Base-by-base conservation (phyloP, 371 early-diverging fungal species). In the Nematocida displodere region DNA sequence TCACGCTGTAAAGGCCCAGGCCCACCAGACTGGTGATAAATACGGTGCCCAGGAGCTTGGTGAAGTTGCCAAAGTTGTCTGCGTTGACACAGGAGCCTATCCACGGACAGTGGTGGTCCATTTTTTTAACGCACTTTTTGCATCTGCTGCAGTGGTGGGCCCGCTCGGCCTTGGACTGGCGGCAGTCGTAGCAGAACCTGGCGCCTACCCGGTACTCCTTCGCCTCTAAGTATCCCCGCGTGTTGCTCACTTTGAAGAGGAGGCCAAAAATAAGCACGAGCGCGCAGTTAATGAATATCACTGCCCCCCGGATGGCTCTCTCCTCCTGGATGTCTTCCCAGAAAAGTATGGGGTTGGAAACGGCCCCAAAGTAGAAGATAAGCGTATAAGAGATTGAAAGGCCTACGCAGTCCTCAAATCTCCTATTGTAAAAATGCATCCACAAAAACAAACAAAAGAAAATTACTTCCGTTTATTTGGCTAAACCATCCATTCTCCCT, bases 21-120 rank as follows among this genome's bases (percentile, higher is more conserved):
- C 37, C 40, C 36, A 59, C 33, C 11, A 34, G 11, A 39, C 37
- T 44, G 40, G 17, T 44, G 4, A 49, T 34, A 26, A 64, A 24
- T 28, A 64, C 50, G 56, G 76, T 79, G 29, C 77, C 66, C 7
- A 85, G 20, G 37, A 85, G 82, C 31, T 80, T 54, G 22, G 84
- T 65, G 66, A 85, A 85, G 64, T 82, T 67, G 7, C 86, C 87
- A 31, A 85, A 82, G 59, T 87, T 88, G 20, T 80, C 66, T 67
- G 82, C 93, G 83, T 93, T 92, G 52, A 94, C 87, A 90, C 94
- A 98, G 1, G 92, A 92, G 82, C 87, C 86, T 13, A 92, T 91
- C 95, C 95, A 96, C 13, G 93, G 93, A 77, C 97, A 97, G 82
- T 96, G 96, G 80, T 96, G 97, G 78, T 97, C 97, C 86, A 97